Evolutionary conservation across 1,284 basidiomycete species (phyloP), one percentile per base, ranked within the genome.

Genomic region (Vanrija sp.): DNA sequence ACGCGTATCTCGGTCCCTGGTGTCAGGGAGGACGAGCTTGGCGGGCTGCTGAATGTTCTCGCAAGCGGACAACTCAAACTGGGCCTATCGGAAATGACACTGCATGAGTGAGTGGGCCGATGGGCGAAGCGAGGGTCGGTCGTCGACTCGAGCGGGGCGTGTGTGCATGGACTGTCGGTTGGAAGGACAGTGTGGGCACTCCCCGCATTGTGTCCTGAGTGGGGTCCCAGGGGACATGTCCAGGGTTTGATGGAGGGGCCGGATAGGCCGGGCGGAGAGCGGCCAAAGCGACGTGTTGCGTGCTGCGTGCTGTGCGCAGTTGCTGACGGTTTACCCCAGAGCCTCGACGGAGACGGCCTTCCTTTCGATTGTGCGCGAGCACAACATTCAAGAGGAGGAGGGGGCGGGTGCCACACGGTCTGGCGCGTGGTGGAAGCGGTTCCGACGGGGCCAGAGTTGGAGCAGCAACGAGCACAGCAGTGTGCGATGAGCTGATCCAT

Each of bases 321-420:
- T 14, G 12, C 34, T 34, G 34, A 34, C 10, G 14, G 34, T 14
- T 34, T 34, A 12, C 34, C 34, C 34, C 44, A 70, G 68, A 54
- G 63, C 65, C 16, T 70, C 68, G 46, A 71, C 66, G 7, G 69
- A 71, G 51, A 65, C 66, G 10, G 69, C 66, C 6, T 71, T 71
- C 60, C 54, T 71, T 49, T 54, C 65, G 40, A 68, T 71, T 58
- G 69, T 71, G 38, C 40, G 62, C 21, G 47, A 59, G 43, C 67
- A 71, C 51, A 68, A 69, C 49, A 62, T 67, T 19, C 57, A 62
- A 38, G 66, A 68, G 39, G 34, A 34, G 34, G 34, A 34, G 12
- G 34, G 34, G 3, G 34, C 34, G 2, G 12, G 34, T n/a, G 25
- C 21, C 25, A n/a, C 21, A 21, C 21, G 19, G 16, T 25, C 7